phyloP scores from a whole-genome alignment of 2,329 filamentous ascomycete species.

The Talaromyces sp. region DNA sequence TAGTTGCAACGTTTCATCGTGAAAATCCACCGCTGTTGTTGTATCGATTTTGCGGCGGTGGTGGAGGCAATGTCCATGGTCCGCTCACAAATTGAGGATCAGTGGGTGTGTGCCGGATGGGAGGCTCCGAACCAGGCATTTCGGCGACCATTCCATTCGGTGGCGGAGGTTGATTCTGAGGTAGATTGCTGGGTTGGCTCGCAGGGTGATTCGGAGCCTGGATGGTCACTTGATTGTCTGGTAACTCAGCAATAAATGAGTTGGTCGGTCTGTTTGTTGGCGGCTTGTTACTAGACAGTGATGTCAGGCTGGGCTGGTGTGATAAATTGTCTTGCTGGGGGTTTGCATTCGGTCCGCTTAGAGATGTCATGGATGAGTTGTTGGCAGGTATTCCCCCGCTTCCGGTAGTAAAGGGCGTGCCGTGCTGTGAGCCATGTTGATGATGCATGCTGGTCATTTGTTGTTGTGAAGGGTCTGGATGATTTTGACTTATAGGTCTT shows the following conservation, averaged over 20 bases:
- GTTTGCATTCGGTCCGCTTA: neutral
- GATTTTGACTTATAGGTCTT: neutral
- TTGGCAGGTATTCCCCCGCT: conserved; percentile 1
- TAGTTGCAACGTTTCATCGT: neutral
- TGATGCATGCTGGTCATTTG: neutral
- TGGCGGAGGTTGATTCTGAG: neutral
- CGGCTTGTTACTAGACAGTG: neutral
- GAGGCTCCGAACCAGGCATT: conserved; percentile 4
- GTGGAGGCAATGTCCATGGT: conserved; percentile 19
- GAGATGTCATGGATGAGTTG: neutral
- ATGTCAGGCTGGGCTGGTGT: neutral
- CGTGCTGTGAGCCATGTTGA: neutral
- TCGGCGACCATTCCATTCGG: neutral
- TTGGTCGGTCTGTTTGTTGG: neutral
- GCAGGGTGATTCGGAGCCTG: neutral
- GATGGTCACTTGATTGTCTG: neutral
- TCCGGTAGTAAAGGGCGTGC: neutral
- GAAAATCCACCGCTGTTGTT: conserved; percentile 4
- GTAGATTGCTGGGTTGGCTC: neutral
- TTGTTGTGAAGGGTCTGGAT: neutral
- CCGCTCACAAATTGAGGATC: conserved; percentile 27
- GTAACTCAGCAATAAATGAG: conserved; percentile 9
- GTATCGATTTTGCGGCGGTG: conserved; percentile 5
- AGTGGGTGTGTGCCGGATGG: conserved; percentile 10
- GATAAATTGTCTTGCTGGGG: neutral